Conservation (phyloP, 2,329 filamentous ascomycete species). For the Fusarium sacchari region DNA sequence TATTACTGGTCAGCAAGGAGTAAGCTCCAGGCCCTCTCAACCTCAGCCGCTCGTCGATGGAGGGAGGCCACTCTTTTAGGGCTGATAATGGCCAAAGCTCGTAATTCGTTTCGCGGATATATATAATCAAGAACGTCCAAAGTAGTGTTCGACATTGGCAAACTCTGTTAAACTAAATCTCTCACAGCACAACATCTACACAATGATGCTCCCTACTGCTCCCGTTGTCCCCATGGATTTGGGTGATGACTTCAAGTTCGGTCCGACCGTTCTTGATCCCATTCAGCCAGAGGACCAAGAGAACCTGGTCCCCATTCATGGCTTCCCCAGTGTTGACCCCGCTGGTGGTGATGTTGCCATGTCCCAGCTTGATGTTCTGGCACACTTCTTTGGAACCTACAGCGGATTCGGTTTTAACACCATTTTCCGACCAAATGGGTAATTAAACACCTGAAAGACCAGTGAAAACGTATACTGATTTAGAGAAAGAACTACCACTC, state of each 20-base stretch:
- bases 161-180: no score
- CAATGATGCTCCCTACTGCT: constrained; percentile 18
- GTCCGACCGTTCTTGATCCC: constrained; percentile 26
- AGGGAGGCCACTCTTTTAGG: background rate
- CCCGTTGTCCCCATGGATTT: constrained; percentile 24
- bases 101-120: background rate
- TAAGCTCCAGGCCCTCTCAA: background rate
- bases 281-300: constrained; percentile 18
- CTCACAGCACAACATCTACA: background rate
- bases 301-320: background rate
- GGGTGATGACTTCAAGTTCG: constrained; percentile 27
- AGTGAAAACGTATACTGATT: background rate
- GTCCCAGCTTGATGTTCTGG: constrained; percentile 36
- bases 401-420: constrained; percentile 51
- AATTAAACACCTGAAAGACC: no score
- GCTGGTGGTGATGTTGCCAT: constrained; percentile 9
- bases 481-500: constrained; percentile 18
- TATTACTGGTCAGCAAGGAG: background rate
- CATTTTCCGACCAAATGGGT: constrained; percentile 50
- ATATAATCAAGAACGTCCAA: background rate
- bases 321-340: constrained; percentile 3
- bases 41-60: background rate
- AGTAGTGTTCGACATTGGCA: background rate
- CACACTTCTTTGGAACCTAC: constrained; percentile 44
- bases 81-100: background rate